These are phyloP conservation scores for Ampelomyces quisqualis DNA, from an alignment of 2,329 filamentous ascomycete genomes.

Conservation along the genomic window DNA sequence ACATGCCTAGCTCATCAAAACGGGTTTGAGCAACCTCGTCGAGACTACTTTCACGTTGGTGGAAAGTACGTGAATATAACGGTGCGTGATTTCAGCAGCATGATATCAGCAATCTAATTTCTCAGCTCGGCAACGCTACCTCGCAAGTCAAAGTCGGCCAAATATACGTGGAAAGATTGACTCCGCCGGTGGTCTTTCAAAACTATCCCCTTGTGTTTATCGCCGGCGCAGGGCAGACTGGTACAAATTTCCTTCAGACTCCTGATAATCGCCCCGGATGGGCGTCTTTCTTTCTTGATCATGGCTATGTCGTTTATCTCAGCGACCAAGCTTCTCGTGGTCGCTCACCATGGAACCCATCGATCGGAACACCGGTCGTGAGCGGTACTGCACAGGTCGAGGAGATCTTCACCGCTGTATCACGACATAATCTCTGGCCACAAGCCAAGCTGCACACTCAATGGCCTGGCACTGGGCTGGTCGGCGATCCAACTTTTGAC, in stretches of 20 bases:
- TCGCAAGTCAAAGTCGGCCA: conserved; percentile 18
- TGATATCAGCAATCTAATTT: neutral
- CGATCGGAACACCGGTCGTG: conserved; percentile 21
- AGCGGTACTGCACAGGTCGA: conserved; percentile 18
- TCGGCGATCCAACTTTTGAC: conserved; percentile 53
- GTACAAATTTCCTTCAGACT: conserved; percentile 46
- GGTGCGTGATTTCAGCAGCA: conserved; percentile 4
- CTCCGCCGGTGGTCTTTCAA: conserved; percentile 8
- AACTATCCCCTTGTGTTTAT: conserved; percentile 32
- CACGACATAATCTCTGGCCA: conserved; percentile 44
- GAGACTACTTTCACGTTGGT: conserved; percentile 29
- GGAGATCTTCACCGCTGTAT: conserved; percentile 39
- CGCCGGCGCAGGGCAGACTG: conserved; percentile 31
- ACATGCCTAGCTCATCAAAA: neutral
- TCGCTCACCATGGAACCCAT: conserved; percentile 48
- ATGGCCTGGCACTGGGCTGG: conserved; percentile 42
- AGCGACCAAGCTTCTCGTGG: conserved; percentile 52
- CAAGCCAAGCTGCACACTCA: conserved; percentile 49
- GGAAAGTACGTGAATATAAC: conserved; percentile 23
- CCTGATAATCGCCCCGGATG: conserved; percentile 53
- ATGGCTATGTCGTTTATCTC: conserved; percentile 53
- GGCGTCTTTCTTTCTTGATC: conserved; percentile 51
- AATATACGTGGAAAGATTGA: conserved; percentile 30
- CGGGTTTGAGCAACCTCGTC: neutral
- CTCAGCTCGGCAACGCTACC: conserved; percentile 9